Percentiles rank a stretch among this genome's conserved stretches.
phyloP scores from a whole-genome alignment of 768 basidiomycete genomes.

The Collybia sp. region DNA sequence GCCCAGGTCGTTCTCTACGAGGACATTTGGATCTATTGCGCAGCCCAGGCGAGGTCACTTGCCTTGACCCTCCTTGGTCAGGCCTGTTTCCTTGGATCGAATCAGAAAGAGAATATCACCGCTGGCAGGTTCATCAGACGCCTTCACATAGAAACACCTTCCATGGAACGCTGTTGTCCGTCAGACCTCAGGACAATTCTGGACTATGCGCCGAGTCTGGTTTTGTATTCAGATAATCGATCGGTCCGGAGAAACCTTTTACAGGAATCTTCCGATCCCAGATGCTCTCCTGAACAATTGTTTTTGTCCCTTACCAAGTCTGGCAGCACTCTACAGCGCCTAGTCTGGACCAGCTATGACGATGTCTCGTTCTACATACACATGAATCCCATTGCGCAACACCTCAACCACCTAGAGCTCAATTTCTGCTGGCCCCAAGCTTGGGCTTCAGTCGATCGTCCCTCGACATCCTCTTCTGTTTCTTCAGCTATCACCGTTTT shows the following conservation, averaged over 20 bases:
- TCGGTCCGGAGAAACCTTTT: slow-evolving; percentile 54
- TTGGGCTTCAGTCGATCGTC: slow-evolving; percentile 24
- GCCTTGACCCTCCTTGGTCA: slow-evolving; percentile 32
- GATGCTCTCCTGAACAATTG: slow-evolving; percentile 51
- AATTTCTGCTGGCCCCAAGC: slow-evolving; percentile 46
- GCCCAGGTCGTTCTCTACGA: slow-evolving; percentile 58
- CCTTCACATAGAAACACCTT: slow-evolving; percentile 67
- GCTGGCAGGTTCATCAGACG: slow-evolving; percentile 52
- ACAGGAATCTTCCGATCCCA: slow-evolving; percentile 36
- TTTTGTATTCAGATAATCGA: slow-evolving; percentile 59
- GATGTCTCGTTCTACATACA: slow-evolving; percentile 52
- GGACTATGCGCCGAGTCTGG: slow-evolving; percentile 55
- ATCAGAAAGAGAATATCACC: slow-evolving; percentile 4
- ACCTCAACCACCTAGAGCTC: slow-evolving; percentile 67
- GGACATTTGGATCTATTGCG: slow-evolving; percentile 63
- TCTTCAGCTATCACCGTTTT: slow-evolving; percentile 11
- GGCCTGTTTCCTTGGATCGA: slow-evolving; percentile 23
- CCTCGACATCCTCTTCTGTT: slow-evolving; percentile 2
- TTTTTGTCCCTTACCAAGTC: slow-evolving; percentile 55
- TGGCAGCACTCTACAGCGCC: slow-evolving; percentile 45
- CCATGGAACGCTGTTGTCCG: slow-evolving; percentile 60
- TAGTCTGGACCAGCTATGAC: slow-evolving; percentile 74
- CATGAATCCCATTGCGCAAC: slow-evolving; percentile 44
- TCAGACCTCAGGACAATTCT: slow-evolving; percentile 65
- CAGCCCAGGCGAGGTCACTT: slow-evolving; percentile 41